phyloP scores from a whole-genome alignment of 257 asterid genomes.

The Henckelia pumila region DNA sequence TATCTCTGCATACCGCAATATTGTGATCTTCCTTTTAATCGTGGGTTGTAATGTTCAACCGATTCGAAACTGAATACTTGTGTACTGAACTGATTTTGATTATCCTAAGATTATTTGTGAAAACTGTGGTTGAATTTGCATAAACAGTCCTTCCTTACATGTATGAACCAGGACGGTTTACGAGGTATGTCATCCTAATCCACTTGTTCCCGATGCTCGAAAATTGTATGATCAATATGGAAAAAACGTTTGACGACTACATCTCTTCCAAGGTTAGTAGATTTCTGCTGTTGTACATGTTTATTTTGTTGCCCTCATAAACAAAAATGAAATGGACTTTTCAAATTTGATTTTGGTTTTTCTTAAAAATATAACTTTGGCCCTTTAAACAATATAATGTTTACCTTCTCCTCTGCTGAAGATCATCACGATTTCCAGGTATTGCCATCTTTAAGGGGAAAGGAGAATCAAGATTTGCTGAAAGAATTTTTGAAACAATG shows the following conservation, averaged over 20 bases:
- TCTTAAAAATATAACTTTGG: not conserved
- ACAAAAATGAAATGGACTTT: not conserved
- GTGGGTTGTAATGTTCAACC: too few species aligned
- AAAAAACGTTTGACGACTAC: slow-evolving; percentile 33
- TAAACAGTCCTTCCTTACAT: slow-evolving; percentile 10
- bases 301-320: not conserved
- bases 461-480: slow-evolving; percentile 20
- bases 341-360: not conserved
- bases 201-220: slow-evolving; percentile 15
- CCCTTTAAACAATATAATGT: too few species aligned
- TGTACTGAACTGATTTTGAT: too few species aligned
- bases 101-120: not conserved
- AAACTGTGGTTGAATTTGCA: not conserved
- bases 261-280: slow-evolving; percentile 29
- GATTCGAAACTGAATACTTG: too few species aligned
- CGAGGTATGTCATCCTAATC: slow-evolving; percentile 13
- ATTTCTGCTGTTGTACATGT: not conserved
- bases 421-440: slow-evolving; percentile 16
- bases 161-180: slow-evolving; percentile 25
- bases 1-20: too few species aligned
- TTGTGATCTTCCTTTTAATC: too few species aligned
- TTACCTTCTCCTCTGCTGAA: too few species aligned
- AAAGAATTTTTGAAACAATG: slow-evolving; percentile 34
- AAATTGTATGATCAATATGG: slow-evolving; percentile 29
- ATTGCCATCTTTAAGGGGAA: slow-evolving; percentile 36